Conservation (phyloP, 768 basidiomycete species). For the Rhodotorula diobovata region DNA sequence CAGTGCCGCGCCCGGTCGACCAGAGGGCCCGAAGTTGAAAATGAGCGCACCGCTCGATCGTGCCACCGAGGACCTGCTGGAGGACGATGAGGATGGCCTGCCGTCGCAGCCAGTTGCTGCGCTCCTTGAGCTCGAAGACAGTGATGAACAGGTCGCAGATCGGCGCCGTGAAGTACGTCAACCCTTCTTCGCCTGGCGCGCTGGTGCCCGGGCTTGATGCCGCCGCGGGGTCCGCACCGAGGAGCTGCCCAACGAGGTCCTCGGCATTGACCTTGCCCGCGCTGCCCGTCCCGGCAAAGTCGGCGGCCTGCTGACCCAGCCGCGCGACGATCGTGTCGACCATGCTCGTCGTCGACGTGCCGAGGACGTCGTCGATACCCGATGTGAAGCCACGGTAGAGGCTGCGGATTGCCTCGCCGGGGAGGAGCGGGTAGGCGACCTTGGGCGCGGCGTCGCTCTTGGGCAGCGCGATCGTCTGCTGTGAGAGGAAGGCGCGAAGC, state of each 20-base stretch:
- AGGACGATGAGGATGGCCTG: conserved; percentile 95
- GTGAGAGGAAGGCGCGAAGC: conserved; percentile 76
- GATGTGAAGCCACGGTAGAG: conserved; percentile 88
- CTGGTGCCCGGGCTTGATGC: conserved; percentile 56
- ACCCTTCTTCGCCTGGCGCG: conserved; percentile 67
- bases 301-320: conserved; percentile 80
- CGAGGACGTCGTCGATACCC: conserved; percentile 95
- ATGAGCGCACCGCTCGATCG: conserved; percentile 75
- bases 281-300: conserved; percentile 70
- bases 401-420: conserved; percentile 69
- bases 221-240: conserved; percentile 50
- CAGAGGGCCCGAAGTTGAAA: not conserved
- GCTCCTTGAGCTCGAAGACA: conserved; percentile 89
- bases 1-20: not conserved
- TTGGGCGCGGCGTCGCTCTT: conserved; percentile 5
- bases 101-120: conserved; percentile 90
- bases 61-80: conserved; percentile 90
- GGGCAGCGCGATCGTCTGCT: conserved; percentile 46
- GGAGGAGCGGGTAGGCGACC: conserved; percentile 49
- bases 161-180: conserved; percentile 82
- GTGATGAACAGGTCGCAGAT: conserved; percentile 91
- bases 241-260: conserved; percentile 58
- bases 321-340: conserved; percentile 89
- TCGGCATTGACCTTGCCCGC: conserved; percentile 75
- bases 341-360: conserved; percentile 61